These are phyloP conservation scores for Parmelia sp. DNA, from an alignment of 495 filamentous ascomycete species.

Conservation along the genomic window DNA sequence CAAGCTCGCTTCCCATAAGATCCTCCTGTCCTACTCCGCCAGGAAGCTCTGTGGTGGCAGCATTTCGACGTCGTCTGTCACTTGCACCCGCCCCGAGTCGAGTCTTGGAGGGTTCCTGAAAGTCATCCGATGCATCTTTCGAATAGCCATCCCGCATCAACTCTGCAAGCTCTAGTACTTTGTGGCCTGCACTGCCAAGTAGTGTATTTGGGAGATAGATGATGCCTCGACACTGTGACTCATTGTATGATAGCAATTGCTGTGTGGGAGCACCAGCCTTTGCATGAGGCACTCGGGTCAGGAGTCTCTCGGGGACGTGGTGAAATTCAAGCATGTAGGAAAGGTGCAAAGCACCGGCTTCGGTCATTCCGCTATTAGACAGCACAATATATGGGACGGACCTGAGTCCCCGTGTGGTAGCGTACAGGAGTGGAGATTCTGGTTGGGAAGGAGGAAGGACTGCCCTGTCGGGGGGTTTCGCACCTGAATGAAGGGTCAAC, in stretches of 20 bases:
- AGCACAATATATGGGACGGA: conserved; percentile 43
- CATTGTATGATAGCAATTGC: conserved; percentile 28
- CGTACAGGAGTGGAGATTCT: conserved; percentile 26
- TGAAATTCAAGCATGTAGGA: conserved; percentile 41
- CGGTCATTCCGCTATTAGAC: conserved; percentile 34
- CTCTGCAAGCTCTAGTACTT: conserved; percentile 51
- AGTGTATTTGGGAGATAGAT: conserved; percentile 35
- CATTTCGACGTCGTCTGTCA: conserved; percentile 16
- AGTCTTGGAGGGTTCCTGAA: conserved; percentile 4
- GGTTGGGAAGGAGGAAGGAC: conserved; percentile 20
- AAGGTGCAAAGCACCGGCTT: conserved; percentile 38
- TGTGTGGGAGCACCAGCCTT: conserved; percentile 29
- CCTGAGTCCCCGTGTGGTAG: conserved; percentile 39
- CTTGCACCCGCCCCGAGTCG: not conserved
- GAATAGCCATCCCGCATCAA: conserved; percentile 29
- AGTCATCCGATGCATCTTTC: conserved; percentile 17
- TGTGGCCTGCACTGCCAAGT: conserved; percentile 29
- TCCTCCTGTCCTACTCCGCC: conserved; percentile 24
- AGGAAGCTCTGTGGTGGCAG: conserved; percentile 22
- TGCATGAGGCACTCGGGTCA: conserved; percentile 33
- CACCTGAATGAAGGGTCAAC: conserved; percentile 19
- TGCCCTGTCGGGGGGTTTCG: conserved; percentile 24
- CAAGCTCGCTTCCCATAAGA: conserved; percentile 27
- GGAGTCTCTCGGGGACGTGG: conserved; percentile 37
- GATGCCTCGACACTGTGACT: conserved; percentile 30